Evolutionary conservation across 345 rosid genomes (phyloP), one percentile per base, ranked within the genome.

Genomic region (Cochlearia excelsa): DNA sequence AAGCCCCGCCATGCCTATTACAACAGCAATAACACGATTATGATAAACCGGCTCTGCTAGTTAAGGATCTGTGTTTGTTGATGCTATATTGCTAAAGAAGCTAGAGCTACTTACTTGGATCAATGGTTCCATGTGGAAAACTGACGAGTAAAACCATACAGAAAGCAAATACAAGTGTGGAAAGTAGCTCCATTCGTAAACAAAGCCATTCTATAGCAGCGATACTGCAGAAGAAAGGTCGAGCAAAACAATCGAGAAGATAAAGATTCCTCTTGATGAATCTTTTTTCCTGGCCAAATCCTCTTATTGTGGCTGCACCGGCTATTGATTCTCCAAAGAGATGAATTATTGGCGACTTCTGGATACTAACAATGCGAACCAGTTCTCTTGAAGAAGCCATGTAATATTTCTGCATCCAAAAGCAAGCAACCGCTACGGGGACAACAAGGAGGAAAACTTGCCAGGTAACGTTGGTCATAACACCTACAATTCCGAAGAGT

Each of bases 321-420:
- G 99, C 90, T 68, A 94, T 94, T 61, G 99, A 90, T 79, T 94
- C 99, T 1, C 99, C 96, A 68, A 94, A 94, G 47, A 94, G 87
- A 81, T 94, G 82, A 71, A 94, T 85, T 65, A 94, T 70, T 46
- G 99, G 97, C 75, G 99, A 94, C 74, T 94, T 94, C 75, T 94
- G 99, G 65, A 87, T 94, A 82, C 99, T 94, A 61, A 94, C 96
- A 59, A 94, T 94, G 50, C 99, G 97, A 31, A 94, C 99, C 49
- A 94, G 75, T 78, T 94, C 99, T 76, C 99, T 81, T 1, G 99
- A 94, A 34, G 99, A 94, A 57, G 99, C 91, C 97, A 94, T 94
- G 81, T 94, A 94, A 84, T 94, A 94, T 78, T 94, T 94, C 95
- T 94, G 94, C 99, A 94, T 94, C 97, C 99, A 94, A 77, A 94